phyloP scores from a whole-genome alignment of 345 rosid genomes.

The Erodium maritimum region DNA sequence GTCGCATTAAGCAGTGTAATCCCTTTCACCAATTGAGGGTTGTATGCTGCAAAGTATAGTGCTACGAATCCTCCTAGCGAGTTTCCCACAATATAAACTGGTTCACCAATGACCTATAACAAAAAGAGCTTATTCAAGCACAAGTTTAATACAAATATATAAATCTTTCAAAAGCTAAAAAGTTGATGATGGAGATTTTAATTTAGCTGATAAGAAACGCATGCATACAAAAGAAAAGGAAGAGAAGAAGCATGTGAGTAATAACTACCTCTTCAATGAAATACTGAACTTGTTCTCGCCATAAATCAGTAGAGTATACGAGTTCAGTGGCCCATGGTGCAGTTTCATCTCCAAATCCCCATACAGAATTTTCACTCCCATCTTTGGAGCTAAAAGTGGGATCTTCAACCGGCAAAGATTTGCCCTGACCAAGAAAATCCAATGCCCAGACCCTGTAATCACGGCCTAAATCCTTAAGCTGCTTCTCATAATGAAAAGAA shows the following conservation, averaged over 20 bases:
- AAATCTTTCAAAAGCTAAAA: background rate
- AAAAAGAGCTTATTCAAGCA: conserved; percentile 3
- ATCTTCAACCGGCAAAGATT: conserved; percentile 65
- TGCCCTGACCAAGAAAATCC: conserved; percentile 94
- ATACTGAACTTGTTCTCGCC: conserved; percentile 71
- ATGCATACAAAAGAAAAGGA: background rate
- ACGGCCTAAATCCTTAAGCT: conserved; percentile 74
- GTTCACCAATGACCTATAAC: conserved; percentile 75
- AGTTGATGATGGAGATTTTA: background rate
- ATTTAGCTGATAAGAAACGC: no score
- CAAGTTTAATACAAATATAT: background rate
- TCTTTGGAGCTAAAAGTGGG: conserved; percentile 39
- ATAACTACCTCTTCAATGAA: conserved; percentile 62
- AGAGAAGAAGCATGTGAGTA: background rate
- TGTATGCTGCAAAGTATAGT: conserved; percentile 68
- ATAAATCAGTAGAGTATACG: conserved; percentile 72
- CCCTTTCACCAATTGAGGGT: conserved; percentile 83
- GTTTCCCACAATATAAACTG: conserved; percentile 81
- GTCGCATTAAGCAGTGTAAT: conserved; percentile 87
- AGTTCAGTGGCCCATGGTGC: conserved; percentile 76
- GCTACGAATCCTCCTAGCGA: conserved; percentile 92
- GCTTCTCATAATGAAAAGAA: conserved; percentile 91
- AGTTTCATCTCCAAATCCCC: conserved; percentile 86
- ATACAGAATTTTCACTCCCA: conserved; percentile 20
- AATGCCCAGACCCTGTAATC: conserved; percentile 90